Conservation (phyloP, 1,139 yeast genomes). For the Sugiyamaella xylanicola region DNA sequence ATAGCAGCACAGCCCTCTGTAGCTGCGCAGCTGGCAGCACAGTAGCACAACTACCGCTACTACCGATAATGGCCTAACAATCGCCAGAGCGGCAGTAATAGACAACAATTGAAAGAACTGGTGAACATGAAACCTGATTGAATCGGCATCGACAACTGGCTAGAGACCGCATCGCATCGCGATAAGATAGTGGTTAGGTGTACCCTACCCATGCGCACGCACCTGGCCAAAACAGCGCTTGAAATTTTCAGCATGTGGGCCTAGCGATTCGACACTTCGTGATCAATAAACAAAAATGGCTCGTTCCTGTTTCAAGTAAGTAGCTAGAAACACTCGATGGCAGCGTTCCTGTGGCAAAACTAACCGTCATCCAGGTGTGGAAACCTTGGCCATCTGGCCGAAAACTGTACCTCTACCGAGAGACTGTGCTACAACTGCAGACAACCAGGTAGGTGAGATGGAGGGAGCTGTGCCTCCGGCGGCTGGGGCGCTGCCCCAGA, state of each 20-base stretch:
- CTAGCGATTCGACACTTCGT: neutral
- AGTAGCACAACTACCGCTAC: no score
- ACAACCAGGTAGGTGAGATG: conserved; percentile 42
- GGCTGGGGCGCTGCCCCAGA: neutral
- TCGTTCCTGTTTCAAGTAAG: conserved; percentile 29
- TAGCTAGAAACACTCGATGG: neutral
- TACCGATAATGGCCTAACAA: no score
- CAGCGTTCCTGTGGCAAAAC: neutral
- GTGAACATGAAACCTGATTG: no score
- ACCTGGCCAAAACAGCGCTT: neutral
- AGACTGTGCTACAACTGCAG: conserved; percentile 93
- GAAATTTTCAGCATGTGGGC: conserved; percentile 5
- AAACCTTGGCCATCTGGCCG: conserved; percentile 89
- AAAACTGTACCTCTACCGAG: conserved; percentile 77
- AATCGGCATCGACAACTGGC: neutral
- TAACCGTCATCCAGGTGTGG: conserved; percentile 64
- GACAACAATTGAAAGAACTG: no score
- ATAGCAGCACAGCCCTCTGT: no score
- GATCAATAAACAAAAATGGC: conserved; percentile 9
- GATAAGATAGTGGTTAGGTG: conserved; percentile 15
- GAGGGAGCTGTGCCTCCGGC: neutral
- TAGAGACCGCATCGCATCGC: neutral
- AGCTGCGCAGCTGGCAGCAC: no score
- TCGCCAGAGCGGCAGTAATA: no score
- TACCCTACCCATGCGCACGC: conserved; percentile 7